Evolutionary conservation across 1,284 basidiomycete genomes (phyloP).

Genomic region (Heterobasidion irregulare): DNA sequence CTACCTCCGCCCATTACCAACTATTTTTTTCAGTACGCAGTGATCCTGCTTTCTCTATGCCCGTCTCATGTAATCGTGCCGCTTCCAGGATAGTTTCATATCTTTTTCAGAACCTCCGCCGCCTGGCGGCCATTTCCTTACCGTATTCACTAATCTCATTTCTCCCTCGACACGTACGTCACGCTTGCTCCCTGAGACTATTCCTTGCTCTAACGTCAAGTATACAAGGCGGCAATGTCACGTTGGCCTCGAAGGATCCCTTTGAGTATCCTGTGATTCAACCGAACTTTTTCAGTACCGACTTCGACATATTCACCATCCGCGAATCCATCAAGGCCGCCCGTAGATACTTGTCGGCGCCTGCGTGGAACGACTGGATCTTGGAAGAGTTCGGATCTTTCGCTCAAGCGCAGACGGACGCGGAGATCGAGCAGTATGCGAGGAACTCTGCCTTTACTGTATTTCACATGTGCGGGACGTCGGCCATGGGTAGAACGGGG

Average conservation of each 20-base stretch:
- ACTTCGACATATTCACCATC: slow-evolving; percentile 10
- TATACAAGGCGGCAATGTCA: slow-evolving; percentile 15
- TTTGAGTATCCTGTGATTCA: slow-evolving; percentile 17
- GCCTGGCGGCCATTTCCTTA: slow-evolving; percentile 15
- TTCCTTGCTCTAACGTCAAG: neutral
- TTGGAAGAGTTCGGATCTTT: neutral
- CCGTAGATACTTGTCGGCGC: slow-evolving; percentile 1
- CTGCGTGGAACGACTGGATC: slow-evolving; percentile 7
- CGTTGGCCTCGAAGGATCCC: slow-evolving; percentile 14
- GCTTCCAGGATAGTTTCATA: slow-evolving; percentile 6
- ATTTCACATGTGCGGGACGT: slow-evolving; percentile 15
- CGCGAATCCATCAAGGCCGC: slow-evolving; percentile 1
- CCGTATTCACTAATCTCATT: slow-evolving; percentile 12
- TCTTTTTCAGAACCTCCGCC: slow-evolving; percentile 7
- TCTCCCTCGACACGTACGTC: slow-evolving; percentile 13
- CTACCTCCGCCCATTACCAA: slow-evolving; percentile 3
- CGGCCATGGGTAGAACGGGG: slow-evolving; percentile 11
- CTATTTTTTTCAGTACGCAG: neutral
- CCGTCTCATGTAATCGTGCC: slow-evolving; percentile 2
- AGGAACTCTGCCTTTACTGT: slow-evolving; percentile 3
- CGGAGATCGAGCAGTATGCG: slow-evolving; percentile 2
- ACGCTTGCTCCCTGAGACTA: neutral
- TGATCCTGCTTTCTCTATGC: neutral
- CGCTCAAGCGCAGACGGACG: slow-evolving; percentile 3
- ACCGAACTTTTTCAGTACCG: slow-evolving; percentile 11